Percentiles rank a stretch among this genome's conserved stretches.
phyloP scores from a whole-genome alignment of 768 basidiomycete genomes.

The Gymnopilus dilepis region DNA sequence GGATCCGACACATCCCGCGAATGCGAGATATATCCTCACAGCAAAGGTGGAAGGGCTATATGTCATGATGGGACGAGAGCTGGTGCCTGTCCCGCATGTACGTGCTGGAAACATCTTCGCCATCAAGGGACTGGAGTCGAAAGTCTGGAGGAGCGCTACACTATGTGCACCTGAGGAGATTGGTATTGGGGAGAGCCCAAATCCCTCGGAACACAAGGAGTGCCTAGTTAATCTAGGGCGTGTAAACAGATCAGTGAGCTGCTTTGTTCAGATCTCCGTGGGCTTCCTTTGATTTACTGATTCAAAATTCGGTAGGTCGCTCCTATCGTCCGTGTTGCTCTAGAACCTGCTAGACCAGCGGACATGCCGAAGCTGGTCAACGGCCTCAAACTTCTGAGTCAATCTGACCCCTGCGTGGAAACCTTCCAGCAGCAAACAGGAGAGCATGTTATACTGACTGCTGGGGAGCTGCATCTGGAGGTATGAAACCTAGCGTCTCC shows the following conservation, averaged over 20 bases:
- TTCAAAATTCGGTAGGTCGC: constrained; percentile 53
- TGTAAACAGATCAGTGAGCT: constrained; percentile 64
- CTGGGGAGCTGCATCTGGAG: constrained; percentile 96
- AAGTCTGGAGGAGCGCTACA: constrained; percentile 90
- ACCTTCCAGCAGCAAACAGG: constrained; percentile 97
- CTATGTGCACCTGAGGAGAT: constrained; percentile 69
- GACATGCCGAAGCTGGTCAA: constrained; percentile 90
- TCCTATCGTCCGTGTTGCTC: constrained; percentile 93
- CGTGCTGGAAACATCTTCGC: constrained; percentile 95
- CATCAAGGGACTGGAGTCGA: constrained; percentile 86
- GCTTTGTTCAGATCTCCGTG: background rate
- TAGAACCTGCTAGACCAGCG: constrained; percentile 82
- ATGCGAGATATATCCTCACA: constrained; percentile 64
- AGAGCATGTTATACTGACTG: constrained; percentile 95
- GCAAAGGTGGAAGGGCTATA: constrained; percentile 81
- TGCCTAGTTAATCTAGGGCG: constrained; percentile 84
- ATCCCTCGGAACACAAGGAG: constrained; percentile 42
- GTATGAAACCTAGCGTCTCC: constrained; percentile 42
- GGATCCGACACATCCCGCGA: constrained; percentile 67
- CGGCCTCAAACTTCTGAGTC: constrained; percentile 87
- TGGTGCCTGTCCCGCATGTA: constrained; percentile 83
- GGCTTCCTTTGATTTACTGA: background rate
- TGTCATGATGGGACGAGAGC: constrained; percentile 97
- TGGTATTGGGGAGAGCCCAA: constrained; percentile 42
- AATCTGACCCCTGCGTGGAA: constrained; percentile 97